phyloP scores from a whole-genome alignment of 2,329 filamentous ascomycete genomes.

The Mollisiaceae sp. region DNA sequence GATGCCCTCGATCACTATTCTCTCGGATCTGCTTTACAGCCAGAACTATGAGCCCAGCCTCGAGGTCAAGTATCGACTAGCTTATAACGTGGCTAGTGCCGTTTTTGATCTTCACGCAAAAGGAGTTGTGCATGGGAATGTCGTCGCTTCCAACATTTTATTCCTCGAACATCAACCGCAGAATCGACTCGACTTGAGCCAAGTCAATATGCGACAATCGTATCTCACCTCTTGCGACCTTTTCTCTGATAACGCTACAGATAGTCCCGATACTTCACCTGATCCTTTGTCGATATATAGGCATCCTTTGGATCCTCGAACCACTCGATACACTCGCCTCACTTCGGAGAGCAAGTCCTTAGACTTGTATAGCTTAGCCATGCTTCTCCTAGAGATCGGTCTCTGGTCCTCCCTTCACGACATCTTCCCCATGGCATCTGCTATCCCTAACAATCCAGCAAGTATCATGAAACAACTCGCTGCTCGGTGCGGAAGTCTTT shows the following conservation, averaged over 20 bases:
- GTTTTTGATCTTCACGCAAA: constrained; percentile 75
- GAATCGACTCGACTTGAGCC: constrained; percentile 33
- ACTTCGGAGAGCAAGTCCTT: constrained; percentile 62
- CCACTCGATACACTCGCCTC: constrained; percentile 54
- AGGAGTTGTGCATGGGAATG: constrained; percentile 72
- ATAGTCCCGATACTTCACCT: constrained; percentile 29
- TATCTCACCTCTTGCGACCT: constrained; percentile 77
- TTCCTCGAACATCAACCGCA: constrained; percentile 55
- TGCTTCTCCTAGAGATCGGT: constrained; percentile 76
- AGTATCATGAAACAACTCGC: constrained; percentile 39
- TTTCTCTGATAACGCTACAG: constrained; percentile 57
- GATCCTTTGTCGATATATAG: constrained; percentile 51
- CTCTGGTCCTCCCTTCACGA: constrained; percentile 69
- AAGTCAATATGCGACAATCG: constrained; percentile 68
- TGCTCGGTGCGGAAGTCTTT: constrained; percentile 71
- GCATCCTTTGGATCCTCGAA: constrained; percentile 68
- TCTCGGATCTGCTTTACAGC: constrained; percentile 57
- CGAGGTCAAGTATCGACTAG: constrained; percentile 78
- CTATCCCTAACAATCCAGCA: constrained; percentile 37
- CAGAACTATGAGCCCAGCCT: constrained; percentile 66
- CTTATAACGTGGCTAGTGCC: constrained; percentile 73
- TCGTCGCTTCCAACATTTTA: constrained; percentile 69
- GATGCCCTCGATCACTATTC: constrained; percentile 49
- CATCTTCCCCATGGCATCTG: constrained; percentile 36
- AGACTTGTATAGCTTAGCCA: constrained; percentile 75